Evolutionary conservation across 179 eudicot species (phyloP), one percentile per base, ranked within the genome.

Genomic region (Corrigiola litoralis): DNA sequence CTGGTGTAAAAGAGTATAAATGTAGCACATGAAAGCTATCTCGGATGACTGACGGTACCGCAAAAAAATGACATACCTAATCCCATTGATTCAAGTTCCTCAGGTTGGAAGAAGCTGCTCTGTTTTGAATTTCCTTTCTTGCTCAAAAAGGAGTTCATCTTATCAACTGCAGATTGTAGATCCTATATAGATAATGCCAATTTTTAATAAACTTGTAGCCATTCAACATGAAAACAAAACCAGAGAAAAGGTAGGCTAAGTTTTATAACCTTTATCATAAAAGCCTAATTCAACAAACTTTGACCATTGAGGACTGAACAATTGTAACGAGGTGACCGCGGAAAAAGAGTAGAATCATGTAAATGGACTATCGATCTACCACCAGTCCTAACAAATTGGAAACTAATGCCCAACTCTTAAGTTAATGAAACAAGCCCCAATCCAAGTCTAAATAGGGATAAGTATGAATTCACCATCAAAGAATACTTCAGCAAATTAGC

Each of bases 101-200:
- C 83, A 27, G 90, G 92, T 60, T 72, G 83, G 66, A 92, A 89
- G 64, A 72, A 78, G 64, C 49, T 75, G 58, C 64, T 71, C 16
- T 72, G 68, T 48, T 63, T 63, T 40, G 68, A 32, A 48, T 53
- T 81, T 51, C 56, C 79, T 56, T 69, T 77, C 36, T 68, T 66
- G 40, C 18, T 60, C 21, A 89, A 67, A 66, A 58, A 72, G 36
- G 81, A 73, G 71, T 92, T 92, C 58, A 92, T 76, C 78, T 84
- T 92, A 67, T 84, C 96, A 63, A 84, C 86, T 52, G 92, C 95
- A 70, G 72, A 74, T 38, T 81, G 84, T 33, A 92, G 72, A 80
- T 90, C 92, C 96, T 92, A 73, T 69, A 76, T 17, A 57, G 47
- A 24, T 38, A 37, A 61, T 44, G 42, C 34, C 37, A 25, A 59